Conservation (phyloP, 129 eudicot species). For the Daucus carota region DH1_v3.0 NC_030386.2:27907501-27908000, state of each 20-base stretch:
- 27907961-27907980: conserved; percentile 86
- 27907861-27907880: neutral
- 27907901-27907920: neutral
- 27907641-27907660: neutral
- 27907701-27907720: conserved; percentile 17
- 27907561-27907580: neutral
- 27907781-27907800: conserved; percentile 77
- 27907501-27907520: neutral
- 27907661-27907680: neutral
- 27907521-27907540: neutral
- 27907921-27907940: conserved; percentile 21
- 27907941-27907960: conserved; percentile 93
- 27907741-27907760: conserved; percentile 81
- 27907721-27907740: conserved; percentile 98
- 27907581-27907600: neutral
- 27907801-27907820: conserved; percentile 58
- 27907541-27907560: neutral
- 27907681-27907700: no score
- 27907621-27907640: neutral
- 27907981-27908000: conserved; percentile 86
- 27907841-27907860: neutral
- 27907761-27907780: conserved; percentile 88
- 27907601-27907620: no score
- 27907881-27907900: neutral
- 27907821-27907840: neutral